A percentile compares a stretch with the other conserved stretches of the same genome.
Conservation (phyloP, 192 early-diverging fungal species). For the Oehlia diaphana region DNA sequence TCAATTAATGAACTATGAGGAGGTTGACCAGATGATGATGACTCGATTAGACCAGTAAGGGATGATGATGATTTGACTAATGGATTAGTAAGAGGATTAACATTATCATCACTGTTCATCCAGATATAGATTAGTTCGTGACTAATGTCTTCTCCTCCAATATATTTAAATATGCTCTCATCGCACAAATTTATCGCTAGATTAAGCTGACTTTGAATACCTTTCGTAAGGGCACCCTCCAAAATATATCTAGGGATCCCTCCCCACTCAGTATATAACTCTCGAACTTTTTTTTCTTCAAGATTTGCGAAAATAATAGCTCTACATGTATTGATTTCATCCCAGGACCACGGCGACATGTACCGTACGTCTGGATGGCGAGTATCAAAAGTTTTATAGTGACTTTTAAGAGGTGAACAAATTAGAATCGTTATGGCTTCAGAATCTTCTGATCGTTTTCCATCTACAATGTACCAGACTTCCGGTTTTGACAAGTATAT, state of each 20-base stretch:
- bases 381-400: neutral
- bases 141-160: neutral
- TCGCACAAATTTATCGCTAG: neutral
- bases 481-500: neutral
- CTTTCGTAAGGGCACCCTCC: neutral
- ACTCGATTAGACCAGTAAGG: no score
- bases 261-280: neutral
- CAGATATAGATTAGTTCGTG: neutral
- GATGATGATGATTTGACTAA: no score
- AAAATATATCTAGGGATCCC: conserved; percentile 8
- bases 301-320: neutral
- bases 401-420: neutral
- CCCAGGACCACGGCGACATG: neutral
- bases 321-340: neutral
- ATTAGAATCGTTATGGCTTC: neutral
- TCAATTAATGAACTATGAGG: no score
- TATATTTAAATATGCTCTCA: neutral
- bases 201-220: neutral
- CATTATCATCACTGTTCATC: neutral
- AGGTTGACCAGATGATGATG: no score
- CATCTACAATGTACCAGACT: neutral
- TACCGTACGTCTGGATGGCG: neutral
- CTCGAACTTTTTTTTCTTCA: neutral
- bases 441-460: neutral
- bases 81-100: no score